Base-by-base conservation (phyloP, 1,284 basidiomycete genomes). In the Inonotus obliquus region DNA sequence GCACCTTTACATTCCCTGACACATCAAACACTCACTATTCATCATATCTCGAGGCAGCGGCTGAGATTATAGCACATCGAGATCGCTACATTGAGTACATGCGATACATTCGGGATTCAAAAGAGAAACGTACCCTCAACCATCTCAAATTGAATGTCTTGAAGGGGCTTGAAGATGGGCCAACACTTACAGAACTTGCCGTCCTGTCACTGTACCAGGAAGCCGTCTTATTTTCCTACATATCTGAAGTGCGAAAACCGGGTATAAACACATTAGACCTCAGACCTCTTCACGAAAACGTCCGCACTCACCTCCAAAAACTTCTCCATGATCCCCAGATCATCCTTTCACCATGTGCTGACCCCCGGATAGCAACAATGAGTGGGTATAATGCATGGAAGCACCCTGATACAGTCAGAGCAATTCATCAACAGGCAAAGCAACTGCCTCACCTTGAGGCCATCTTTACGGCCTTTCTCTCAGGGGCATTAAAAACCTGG, bases 251-350 rank as follows among this genome's bases (percentile, higher is more conserved):
- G 3, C 11, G 2, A 5, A 17, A n/a, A 62, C 61, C 14, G 41
- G 4, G 54, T 10, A 5, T 39, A 32, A 63, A 65, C 29, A 47
- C 39, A n/a, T 37, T 64, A 6, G 44, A 56, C 32, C 57, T 64
- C 14, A 63, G 65, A 5, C 37, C 41, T 19, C 55, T 62, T 6
- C 56, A 62, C 25, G 45, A 57, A n/a, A 44, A 49, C n/a, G 47
- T 66, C 32, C 32, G 32, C 4, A 9, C 51, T 29, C 69, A 72
- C 54, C 58, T 67, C 47, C 45, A 65, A 38, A 48, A 23, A 23
- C 59, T 73, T 21, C 68, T 72, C 52, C 29, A 55, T 23, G 49
- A 63, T 25, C 67, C 70, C 11, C 51, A 59, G 2, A 55, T 73
- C 17, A 32, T 71, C n/a, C 56, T 71, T 21, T 61, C 44, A 1